A percentile compares a stretch with the other conserved stretches of the same genome.
These are phyloP conservation scores for Actinomortierella wolfii DNA, from an alignment of 371 early-diverging fungal species.

Conservation along the genomic window DNA sequence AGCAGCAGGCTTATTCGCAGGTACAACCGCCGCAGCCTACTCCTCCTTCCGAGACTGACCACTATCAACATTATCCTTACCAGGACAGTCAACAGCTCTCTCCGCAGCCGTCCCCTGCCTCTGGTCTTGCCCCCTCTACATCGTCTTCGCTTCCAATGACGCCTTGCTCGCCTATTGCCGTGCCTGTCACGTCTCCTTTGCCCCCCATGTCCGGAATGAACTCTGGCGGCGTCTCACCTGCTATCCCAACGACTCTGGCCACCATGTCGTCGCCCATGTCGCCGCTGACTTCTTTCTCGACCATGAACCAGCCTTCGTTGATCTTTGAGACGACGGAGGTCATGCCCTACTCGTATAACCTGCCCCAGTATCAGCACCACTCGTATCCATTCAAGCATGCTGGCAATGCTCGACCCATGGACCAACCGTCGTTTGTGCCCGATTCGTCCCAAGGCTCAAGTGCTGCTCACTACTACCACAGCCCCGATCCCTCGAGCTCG, in stretches of 20 bases:
- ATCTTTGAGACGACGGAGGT: constrained; percentile 25
- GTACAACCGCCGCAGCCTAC: constrained; percentile 2
- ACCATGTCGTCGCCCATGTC: constrained; percentile 43
- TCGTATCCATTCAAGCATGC: constrained; percentile 44
- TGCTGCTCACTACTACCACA: constrained; percentile 34
- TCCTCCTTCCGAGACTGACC: constrained; percentile 7
- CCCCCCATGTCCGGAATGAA: constrained; percentile 3
- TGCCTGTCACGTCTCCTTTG: constrained; percentile 26
- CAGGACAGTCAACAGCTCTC: constrained; percentile 20
- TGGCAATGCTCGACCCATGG: constrained; percentile 43
- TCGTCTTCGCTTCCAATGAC: neutral
- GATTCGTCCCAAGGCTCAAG: constrained; percentile 27
- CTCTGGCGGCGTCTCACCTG: too few relatives aligned
- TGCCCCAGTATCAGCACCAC: constrained; percentile 28
- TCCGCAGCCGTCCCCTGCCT: constrained; percentile 21
- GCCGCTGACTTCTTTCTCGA: constrained; percentile 38
- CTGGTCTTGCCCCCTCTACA: constrained; percentile 11
- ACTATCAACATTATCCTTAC: constrained; percentile 18
- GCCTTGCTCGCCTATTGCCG: constrained; percentile 32
- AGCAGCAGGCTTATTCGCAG: constrained; percentile 2
- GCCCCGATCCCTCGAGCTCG: constrained; percentile 41
- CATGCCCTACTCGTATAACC: constrained; percentile 43
- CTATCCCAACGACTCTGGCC: constrained; percentile 17
- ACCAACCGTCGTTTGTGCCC: constrained; percentile 23
- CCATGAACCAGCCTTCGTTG: constrained; percentile 35